phyloP scores from a whole-genome alignment of 2,329 filamentous ascomycete genomes.

The Penicillium sp. region DNA sequence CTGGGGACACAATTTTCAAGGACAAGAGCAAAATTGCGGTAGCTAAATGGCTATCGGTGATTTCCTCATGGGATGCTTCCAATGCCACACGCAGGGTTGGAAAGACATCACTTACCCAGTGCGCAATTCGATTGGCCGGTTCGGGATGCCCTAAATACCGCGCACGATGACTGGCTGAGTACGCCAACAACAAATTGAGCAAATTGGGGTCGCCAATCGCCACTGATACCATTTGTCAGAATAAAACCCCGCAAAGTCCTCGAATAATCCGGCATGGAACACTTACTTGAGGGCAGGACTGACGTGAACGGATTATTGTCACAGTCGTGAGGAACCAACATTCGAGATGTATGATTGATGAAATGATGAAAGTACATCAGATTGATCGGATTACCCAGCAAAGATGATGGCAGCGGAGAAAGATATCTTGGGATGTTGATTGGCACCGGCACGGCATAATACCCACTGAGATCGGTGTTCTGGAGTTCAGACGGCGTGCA shows the following conservation, averaged over 20 bases:
- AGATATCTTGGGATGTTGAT: slow-evolving; percentile 62
- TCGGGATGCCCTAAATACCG: slow-evolving; percentile 72
- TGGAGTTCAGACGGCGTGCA: slow-evolving; percentile 4
- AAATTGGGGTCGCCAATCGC: slow-evolving; percentile 56
- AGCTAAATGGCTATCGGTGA: slow-evolving; percentile 72
- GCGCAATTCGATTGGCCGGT: slow-evolving; percentile 73
- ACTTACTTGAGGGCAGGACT: slow-evolving; percentile 62
- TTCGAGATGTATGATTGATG: slow-evolving; percentile 75
- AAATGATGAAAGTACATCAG: slow-evolving; percentile 73
- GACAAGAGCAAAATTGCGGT: slow-evolving; percentile 84
- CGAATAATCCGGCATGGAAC: background rate
- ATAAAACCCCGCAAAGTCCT: background rate
- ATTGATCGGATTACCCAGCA: slow-evolving; percentile 76
- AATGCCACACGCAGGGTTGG: slow-evolving; percentile 69
- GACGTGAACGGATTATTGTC: slow-evolving; percentile 61
- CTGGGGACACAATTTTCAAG: slow-evolving; percentile 78
- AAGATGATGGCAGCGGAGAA: slow-evolving; percentile 55
- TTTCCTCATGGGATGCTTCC: slow-evolving; percentile 59
- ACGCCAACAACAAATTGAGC: slow-evolving; percentile 74
- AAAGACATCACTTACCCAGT: slow-evolving; percentile 71
- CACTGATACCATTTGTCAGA: slow-evolving; percentile 48
- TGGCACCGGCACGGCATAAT: slow-evolving; percentile 68
- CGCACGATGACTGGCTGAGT: slow-evolving; percentile 80
- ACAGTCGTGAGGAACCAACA: slow-evolving; percentile 63
- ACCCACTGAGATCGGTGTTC: slow-evolving; percentile 59